These are phyloP conservation scores for Lasiosphaeria ovina DNA, from an alignment of 495 filamentous ascomycete genomes.

Conservation along the genomic window DNA sequence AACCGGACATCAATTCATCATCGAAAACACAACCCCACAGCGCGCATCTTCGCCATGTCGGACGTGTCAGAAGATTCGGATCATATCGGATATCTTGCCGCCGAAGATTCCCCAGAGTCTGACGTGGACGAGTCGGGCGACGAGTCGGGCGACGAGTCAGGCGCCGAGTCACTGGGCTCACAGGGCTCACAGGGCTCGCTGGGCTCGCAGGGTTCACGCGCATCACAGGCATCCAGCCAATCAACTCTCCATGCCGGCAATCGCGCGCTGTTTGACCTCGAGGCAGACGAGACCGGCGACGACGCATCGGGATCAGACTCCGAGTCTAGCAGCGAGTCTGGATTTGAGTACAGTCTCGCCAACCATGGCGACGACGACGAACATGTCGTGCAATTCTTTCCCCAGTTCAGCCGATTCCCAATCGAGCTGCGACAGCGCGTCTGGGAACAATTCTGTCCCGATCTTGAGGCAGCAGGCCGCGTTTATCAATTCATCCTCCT, in stretches of 20 bases:
- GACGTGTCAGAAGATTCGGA: neutral
- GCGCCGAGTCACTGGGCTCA: neutral
- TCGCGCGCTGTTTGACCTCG: neutral
- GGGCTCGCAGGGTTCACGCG: too few relatives aligned
- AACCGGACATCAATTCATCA: too few relatives aligned
- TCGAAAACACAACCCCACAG: too few relatives aligned
- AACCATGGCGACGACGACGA: neutral
- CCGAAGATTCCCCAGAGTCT: neutral
- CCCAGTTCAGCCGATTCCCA: constrained; percentile 39
- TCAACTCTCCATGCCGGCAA: neutral
- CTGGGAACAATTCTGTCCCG: constrained; percentile 42
- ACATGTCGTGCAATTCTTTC: constrained; percentile 30
- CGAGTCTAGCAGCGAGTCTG: neutral
- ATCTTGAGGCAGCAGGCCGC: constrained; percentile 29
- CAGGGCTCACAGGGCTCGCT: too few relatives aligned
- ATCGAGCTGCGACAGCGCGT: constrained; percentile 39
- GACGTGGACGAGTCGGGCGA: neutral
- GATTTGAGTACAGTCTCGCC: neutral
- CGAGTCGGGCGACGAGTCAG: neutral
- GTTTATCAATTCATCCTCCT: constrained; percentile 19
- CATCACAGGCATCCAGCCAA: too few relatives aligned
- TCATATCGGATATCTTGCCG: neutral
- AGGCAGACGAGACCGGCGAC: neutral
- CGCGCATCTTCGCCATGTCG: too few relatives aligned
- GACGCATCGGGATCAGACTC: neutral